Conservation (phyloP, 2,329 filamentous ascomycete genomes). For the Penicillium polonicum region DNA sequence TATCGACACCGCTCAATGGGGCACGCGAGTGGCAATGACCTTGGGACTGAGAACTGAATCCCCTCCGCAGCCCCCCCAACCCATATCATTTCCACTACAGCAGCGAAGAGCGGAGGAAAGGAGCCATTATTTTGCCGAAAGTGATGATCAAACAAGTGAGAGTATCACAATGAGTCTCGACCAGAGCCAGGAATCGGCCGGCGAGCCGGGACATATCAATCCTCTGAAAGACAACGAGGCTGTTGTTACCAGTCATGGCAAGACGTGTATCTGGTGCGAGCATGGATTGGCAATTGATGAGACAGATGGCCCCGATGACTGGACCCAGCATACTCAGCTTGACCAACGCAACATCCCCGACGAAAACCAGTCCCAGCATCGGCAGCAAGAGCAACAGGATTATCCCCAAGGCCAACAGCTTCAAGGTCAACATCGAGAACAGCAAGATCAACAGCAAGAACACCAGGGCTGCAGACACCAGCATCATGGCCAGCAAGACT, state of each 20-base stretch:
- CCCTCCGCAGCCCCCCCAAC: neutral
- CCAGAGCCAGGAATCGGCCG: neutral
- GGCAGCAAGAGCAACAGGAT: too few species aligned
- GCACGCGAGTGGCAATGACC: neutral
- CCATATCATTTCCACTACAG: neutral
- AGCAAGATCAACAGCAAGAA: too few species aligned
- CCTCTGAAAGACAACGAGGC: neutral
- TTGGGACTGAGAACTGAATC: neutral
- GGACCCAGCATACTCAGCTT: too few species aligned
- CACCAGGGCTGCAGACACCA: neutral
- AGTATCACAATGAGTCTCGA: neutral
- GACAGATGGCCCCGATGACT: neutral
- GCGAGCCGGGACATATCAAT: neutral
- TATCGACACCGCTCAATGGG: neutral
- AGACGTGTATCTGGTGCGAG: slow-evolving; percentile 26
- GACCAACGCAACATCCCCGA: too few species aligned
- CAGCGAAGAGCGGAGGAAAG: neutral
- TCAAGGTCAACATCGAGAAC: neutral
- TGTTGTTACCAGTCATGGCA: slow-evolving; percentile 20
- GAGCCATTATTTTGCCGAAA: neutral
- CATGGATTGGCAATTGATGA: neutral
- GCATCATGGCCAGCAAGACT: neutral
- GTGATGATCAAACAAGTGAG: neutral
- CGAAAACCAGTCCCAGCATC: too few species aligned
- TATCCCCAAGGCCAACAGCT: neutral